A percentile compares a stretch with the other conserved stretches of the same genome.
Evolutionary conservation across 805 yeast genomes (phyloP).

Genomic region (Pichia exigua): DNA sequence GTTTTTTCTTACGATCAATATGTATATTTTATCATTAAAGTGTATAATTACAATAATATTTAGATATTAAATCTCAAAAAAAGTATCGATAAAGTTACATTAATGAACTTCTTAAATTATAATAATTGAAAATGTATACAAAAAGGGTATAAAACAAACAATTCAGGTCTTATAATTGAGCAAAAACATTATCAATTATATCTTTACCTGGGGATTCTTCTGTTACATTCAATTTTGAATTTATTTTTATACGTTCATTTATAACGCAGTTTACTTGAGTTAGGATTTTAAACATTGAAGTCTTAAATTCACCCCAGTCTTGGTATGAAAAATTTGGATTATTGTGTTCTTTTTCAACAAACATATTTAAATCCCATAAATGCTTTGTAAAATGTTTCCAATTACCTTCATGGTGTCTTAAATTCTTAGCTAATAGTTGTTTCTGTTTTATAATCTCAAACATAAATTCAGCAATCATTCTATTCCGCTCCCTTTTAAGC

Average conservation of each 20-base stretch:
- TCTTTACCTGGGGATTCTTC: neutral
- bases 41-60: neutral
- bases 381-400: conserved; percentile 15
- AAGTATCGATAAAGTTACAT: no score
- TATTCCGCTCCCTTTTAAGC: conserved; percentile 20
- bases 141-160: neutral
- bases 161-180: neutral
- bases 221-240: neutral
- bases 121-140: no score
- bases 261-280: conserved; percentile 8
- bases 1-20: conserved; percentile 33
- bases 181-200: conserved; percentile 11
- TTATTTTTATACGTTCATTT: conserved; percentile 8
- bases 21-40: neutral
- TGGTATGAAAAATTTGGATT: neutral
- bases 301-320: conserved; percentile 15
- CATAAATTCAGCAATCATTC: conserved; percentile 21
- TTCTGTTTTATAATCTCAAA: conserved; percentile 20
- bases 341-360: conserved; percentile 8
- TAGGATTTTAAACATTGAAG: conserved; percentile 8
- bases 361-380: conserved; percentile 10
- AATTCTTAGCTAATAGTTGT: conserved; percentile 12
- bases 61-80: neutral
- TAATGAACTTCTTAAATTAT: no score
- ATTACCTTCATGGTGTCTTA: conserved; percentile 21